Evolutionary conservation across 768 basidiomycete genomes (phyloP).

Genomic region (Tylopilus felleus): DNA sequence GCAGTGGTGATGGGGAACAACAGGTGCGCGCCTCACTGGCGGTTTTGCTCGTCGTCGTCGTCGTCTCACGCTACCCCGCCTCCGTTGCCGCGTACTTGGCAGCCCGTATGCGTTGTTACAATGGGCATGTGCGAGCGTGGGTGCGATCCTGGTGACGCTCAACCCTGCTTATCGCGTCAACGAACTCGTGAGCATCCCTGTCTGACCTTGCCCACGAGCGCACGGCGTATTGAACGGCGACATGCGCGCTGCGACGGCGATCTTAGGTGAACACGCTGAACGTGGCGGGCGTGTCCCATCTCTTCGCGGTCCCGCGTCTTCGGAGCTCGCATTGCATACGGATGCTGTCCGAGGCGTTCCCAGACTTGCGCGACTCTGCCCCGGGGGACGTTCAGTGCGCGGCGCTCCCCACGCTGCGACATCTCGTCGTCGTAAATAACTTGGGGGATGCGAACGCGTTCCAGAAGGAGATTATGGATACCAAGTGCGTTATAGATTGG

Average conservation of each 20-base stretch:
- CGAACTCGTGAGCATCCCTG: slow-evolving; percentile 57
- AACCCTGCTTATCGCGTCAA: slow-evolving; percentile 76
- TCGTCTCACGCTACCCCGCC: not conserved
- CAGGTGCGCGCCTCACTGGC: slow-evolving; percentile 45
- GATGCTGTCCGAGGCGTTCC: slow-evolving; percentile 55
- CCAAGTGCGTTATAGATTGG: slow-evolving; percentile 63
- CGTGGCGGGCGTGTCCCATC: slow-evolving; percentile 61
- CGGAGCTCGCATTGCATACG: slow-evolving; percentile 62
- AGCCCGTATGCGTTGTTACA: slow-evolving; percentile 80
- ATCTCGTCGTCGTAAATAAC: slow-evolving; percentile 68
- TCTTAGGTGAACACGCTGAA: slow-evolving; percentile 58
- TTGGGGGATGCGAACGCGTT: slow-evolving; percentile 39
- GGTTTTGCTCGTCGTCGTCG: not conserved
- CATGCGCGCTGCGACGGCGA: not conserved
- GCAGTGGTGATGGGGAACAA: slow-evolving; percentile 84
- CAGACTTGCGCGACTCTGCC: slow-evolving; percentile 45
- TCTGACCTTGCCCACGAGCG: too few species aligned
- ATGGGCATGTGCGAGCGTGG: slow-evolving; percentile 83
- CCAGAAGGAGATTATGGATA: slow-evolving; percentile 36
- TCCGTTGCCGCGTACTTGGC: not conserved
- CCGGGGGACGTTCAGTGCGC: slow-evolving; percentile 58
- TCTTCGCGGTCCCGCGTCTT: slow-evolving; percentile 70
- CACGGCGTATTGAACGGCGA: not conserved
- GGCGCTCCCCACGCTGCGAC: slow-evolving; percentile 57
- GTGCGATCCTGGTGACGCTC: slow-evolving; percentile 79